phyloP scores from a whole-genome alignment of 352 stramenopile genomes.

The Globisporangium echinulatum region DNA sequence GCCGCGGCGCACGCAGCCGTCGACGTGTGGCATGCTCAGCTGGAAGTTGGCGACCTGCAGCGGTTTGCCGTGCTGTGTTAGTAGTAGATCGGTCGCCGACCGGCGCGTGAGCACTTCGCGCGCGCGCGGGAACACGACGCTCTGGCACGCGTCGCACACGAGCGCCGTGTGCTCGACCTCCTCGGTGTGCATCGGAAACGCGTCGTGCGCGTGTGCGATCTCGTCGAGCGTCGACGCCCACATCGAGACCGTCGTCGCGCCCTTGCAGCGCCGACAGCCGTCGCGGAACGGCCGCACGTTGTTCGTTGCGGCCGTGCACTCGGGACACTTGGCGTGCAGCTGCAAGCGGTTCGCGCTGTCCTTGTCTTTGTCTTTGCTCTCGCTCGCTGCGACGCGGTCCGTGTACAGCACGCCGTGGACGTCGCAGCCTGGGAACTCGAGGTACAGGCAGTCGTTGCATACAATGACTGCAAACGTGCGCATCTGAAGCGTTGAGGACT shows the following conservation, averaged over 20 bases:
- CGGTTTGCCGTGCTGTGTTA: constrained; percentile 42
- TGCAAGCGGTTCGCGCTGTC: neutral
- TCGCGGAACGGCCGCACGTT: constrained; percentile 82
- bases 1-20: constrained; percentile 72
- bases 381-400: constrained; percentile 26
- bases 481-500: constrained; percentile 15
- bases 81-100: constrained; percentile 40
- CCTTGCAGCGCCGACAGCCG: constrained; percentile 79
- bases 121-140: constrained; percentile 68
- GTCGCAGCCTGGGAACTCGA: constrained; percentile 86
- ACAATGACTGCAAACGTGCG: constrained; percentile 77
- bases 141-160: constrained; percentile 64
- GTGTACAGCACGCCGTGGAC: constrained; percentile 82
- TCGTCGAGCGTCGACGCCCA: constrained; percentile 65
- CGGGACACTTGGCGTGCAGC: constrained; percentile 77
- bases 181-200: constrained; percentile 52
- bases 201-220: constrained; percentile 55
- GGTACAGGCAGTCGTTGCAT: constrained; percentile 74
- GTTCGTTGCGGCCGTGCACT: constrained; percentile 73
- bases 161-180: constrained; percentile 75
- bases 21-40: constrained; percentile 83
- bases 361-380: constrained; percentile 9
- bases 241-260: constrained; percentile 57
- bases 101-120: constrained; percentile 62
- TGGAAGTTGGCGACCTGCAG: constrained; percentile 84